Base-by-base conservation (phyloP, 139 green algal species). In the Chlamydomonas sphaeroides region DNA sequence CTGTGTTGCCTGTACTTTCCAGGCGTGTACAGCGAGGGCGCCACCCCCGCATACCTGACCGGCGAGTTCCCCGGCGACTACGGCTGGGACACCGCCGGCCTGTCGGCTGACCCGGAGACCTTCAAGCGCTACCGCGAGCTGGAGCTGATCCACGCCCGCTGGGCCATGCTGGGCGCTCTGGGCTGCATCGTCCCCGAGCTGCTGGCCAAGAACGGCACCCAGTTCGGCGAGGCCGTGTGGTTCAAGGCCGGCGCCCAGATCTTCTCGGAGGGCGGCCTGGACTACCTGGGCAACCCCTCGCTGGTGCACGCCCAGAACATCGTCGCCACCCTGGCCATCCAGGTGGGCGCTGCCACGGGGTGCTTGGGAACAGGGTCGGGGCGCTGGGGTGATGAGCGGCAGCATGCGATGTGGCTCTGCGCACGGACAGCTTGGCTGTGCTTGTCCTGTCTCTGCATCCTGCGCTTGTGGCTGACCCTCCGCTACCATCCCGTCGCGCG, bases 101-200 rank as follows among this genome's bases (percentile, higher is more conserved):
- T 98, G 79, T 98, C 95, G 45, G 94, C 95, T 59, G 95, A 98
- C 95, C 96, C 96, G 65, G 93, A 88, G 81, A 91, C 89, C 66
- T 91, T 91, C 85, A 42, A 71, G 38, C 68, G 91, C 83, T 98
- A 98, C 93, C 92, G 97, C 78, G 95, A 98, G 93, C 79, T 95
- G 66, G 97, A 99, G 94, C 78, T 99, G 59, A 98, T 99, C 90
- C 97, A 99, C 92, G 95, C 94, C 23, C 93, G 97, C 84, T 99
- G 97, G 97, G 97, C 97, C 48, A 98, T 99, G 95, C 93, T 99
- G 17, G 97, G 95, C 63, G 92, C 93, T 39, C 89, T 98, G 49
- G 95, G 94, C 80, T 96, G 90, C 89, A 57, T 97, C 32, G 86
- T 72, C 45, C 84, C 87, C 57, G 87, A 93, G 87, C 83, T 93